Evolutionary conservation across 1,139 yeast species (phyloP), one percentile per base, ranked within the genome.

Genomic region (Protomyces arabidopsidicola): DNA sequence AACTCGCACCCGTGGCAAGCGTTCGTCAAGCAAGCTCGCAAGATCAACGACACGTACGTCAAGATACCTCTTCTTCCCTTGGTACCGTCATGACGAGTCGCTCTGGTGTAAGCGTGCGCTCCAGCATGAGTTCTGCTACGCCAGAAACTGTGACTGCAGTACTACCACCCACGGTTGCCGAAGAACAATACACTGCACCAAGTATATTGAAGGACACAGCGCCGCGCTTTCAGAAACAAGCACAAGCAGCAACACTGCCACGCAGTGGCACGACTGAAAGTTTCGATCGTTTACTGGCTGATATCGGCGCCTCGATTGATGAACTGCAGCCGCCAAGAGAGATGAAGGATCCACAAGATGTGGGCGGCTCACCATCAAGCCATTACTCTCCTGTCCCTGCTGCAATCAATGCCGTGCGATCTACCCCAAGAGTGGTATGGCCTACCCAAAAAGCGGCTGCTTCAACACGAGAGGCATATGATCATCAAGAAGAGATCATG

Each of bases 291-390:
- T 54, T 58, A 16, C 24, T 58, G 56, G 45, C 53, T n/a, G 62
- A 58, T 50, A 58, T 58, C 3, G 62, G 62, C 45, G 42, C 62
- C 9, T 58, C 62, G 5, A 58, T 58, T 10, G 62, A 58, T 38
- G 31, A 42, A 12, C 22, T 58, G 12, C 22, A 58, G 20, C 56
- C 53, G 16, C 62, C 62, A 6, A 5, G 31, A 1, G 31, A 4
- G 1, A 1, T 38, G 42, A 14, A 14, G 12, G 16, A 54, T n/a
- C 31, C 45, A 18, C 24, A 51, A 8, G 53, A 45, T 8, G 8
- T 14, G n/a, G 56, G n/a, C 16, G 27, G 50, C 12, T 51, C 56
- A 27, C 62, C 62, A 3, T 58, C 62, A n/a, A 51, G 56, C 14
- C 51, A 52, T n/a, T 58, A 58, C 52, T 58, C 62, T 16, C 62